These are phyloP conservation scores for Cercophora sp. DNA, from an alignment of 495 filamentous ascomycete genomes.

Conservation along the genomic window DNA sequence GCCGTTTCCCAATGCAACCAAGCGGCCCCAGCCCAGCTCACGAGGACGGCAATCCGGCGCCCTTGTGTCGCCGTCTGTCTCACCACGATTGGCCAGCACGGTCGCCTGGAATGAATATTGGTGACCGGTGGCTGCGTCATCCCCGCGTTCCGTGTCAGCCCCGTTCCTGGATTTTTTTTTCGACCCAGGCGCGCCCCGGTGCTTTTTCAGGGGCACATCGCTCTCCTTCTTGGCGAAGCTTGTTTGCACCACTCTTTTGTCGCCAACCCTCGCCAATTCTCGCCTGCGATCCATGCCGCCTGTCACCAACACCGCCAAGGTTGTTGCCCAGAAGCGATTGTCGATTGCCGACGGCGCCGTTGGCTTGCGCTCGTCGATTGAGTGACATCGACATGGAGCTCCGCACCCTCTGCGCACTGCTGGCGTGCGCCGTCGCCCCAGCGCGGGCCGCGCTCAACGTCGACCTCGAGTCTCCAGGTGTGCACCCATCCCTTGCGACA, in stretches of 20 bases:
- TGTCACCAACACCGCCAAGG: not conserved
- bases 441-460: constrained; percentile 16
- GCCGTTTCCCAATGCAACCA: not conserved
- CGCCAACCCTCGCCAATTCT: not conserved
- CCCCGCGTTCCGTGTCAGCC: not conserved
- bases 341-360: not conserved
- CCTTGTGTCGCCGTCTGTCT: not conserved
- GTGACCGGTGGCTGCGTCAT: not conserved
- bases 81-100: not conserved
- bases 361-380: not conserved
- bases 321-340: not conserved
- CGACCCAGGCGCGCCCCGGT: too few relatives aligned
- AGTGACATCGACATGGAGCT: not conserved
- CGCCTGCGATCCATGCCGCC: not conserved
- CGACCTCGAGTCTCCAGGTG: constrained; percentile 18
- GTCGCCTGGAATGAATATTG: not conserved
- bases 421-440: constrained; percentile 9
- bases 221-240: not conserved
- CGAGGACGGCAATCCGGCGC: too few relatives aligned
- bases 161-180: not conserved
- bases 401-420: constrained; percentile 2
- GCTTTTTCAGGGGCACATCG: not conserved
- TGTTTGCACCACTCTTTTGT: not conserved
- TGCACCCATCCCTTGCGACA: not conserved
- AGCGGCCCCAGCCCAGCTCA: not conserved